Base-by-base conservation (phyloP, 352 stramenopile genomes). In the Globisporangium mamillatum region DNA sequence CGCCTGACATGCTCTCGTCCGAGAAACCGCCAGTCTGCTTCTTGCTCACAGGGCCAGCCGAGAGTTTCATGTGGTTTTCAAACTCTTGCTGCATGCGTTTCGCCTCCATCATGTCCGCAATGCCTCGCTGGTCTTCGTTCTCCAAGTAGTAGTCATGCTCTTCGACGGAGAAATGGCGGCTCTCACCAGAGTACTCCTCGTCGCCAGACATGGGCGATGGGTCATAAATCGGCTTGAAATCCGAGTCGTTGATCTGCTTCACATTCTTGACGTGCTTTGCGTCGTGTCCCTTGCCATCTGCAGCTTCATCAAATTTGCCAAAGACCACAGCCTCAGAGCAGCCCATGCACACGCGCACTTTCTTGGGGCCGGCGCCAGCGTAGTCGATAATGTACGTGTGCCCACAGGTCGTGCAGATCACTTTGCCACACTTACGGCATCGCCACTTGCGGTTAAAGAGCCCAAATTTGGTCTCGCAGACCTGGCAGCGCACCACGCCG, bases 341-440 rank as follows among this genome's bases (percentile, higher is more conserved):
- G 20, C 84, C 72, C 7, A 76, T 38, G 44, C 86, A 94, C 44
- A 94, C 87, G n/a, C 78, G 78, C 54, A 91, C 80, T 71, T 91
- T 91, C 68, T 86, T 90, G 14, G 69, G 69, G 14, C 82, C 81
- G 3, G 75, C 52, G 1, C 70, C 75, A 0, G 70, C 78, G 41
- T 85, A 82, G 64, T 90, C 82, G 4, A 92, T 68, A 34, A 85
- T 68, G 24, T 80, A 90, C 32, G 80, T 69, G 56, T 77, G 69
- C 10, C 75, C 73, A 66, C 87, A 95, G n/a, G 72, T 66, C 1
- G 77, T 84, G 63, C 87, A 95, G 9, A 95, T 70, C 6, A 92
- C 79, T 54, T 88, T 83, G 10, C 83, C 85, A 62, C 87, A 94
- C 63, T 93, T 93, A 9, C 87, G 83, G 64, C 87, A 94, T 1